phyloP scores from a whole-genome alignment of 345 rosid genomes.

The Melaleuca alternifolia region DNA sequence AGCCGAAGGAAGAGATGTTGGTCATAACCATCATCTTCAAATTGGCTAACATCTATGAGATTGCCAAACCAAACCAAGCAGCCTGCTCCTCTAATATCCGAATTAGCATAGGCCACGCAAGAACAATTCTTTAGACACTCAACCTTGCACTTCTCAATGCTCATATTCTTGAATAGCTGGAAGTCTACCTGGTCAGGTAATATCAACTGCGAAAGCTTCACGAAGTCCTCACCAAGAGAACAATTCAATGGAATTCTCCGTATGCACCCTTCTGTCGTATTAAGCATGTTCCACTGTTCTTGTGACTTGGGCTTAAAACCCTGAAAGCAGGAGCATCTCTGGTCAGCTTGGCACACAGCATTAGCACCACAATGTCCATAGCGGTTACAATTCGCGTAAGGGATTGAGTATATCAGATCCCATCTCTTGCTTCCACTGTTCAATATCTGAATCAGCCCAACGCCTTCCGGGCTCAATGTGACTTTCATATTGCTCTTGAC shows the following conservation, averaged over 20 bases:
- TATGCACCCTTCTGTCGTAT: conserved; percentile 7
- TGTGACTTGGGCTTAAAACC: conserved; percentile 22
- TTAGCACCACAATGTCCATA: background rate
- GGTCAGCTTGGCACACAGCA: background rate
- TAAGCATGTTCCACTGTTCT: conserved; percentile 14
- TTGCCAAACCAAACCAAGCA: conserved; percentile 21
- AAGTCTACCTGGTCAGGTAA: conserved; percentile 14
- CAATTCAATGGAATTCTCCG: background rate
- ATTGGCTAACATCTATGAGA: background rate
- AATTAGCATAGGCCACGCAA: conserved; percentile 21
- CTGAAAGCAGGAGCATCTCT: conserved; percentile 11
- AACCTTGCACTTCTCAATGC: conserved; percentile 5
- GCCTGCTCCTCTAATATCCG: conserved; percentile 10
- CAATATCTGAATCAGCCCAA: background rate
- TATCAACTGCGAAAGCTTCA: background rate
- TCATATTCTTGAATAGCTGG: conserved; percentile 9
- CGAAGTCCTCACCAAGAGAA: background rate
- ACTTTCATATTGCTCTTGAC: background rate
- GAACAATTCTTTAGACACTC: conserved; percentile 18
- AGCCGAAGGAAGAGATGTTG: background rate
- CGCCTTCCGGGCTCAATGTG: background rate
- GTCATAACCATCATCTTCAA: rapidly evolving
- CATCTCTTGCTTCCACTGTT: background rate
- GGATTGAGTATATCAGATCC: background rate
- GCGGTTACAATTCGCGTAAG: background rate